Evolutionary conservation across 2,329 filamentous ascomycete species (phyloP), one percentile per base, ranked within the genome.

Genomic region (Colletotrichum echinochloae): DNA sequence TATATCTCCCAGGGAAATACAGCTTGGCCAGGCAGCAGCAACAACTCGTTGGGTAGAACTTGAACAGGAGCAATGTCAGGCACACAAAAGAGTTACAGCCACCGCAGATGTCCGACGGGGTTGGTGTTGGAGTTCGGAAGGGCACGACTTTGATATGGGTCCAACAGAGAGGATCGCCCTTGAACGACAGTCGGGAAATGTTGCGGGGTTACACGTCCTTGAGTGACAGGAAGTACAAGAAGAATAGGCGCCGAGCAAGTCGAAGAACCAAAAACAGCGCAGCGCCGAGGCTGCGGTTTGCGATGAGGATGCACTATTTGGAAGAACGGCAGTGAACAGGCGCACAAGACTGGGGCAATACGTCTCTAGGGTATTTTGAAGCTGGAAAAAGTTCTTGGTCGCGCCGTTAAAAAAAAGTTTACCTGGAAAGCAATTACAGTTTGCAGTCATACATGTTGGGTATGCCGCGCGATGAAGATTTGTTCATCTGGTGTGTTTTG

Each of bases 151-250:
- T 41, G 35, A 33, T 46, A 30, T 44, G 18, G 23, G 26, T 60
- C 57, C 35, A n/a, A 14, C 33, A 37, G 54, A 37, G 54, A 57
- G 56, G 57, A 66, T 44, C 51, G 51, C 65, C 60, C 60, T 35
- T 59, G 65, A 68, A 52, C 65, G 60, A 65, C 65, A 65, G 28
- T 37, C 60, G 59, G 52, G 28, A 59, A 64, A 59, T 65, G 65
- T 67, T 68, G 65, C 60, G 60, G 65, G 66, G 35, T 39, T 30
- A 28, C 30, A 26, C 20, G 12, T 30, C 39, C 23, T 65, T 26
- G 20, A 28, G n/a, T 28, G 5, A 33, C 54, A 20, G 52, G 44
- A 30, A 49, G 59, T 28, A 30, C 33, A 23, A 37, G n/a, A 39
- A 61, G 9, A 57, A 37, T 33, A 39, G 33, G 59, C 44, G 59